A percentile compares a stretch with the other conserved stretches of the same genome.
Evolutionary conservation across 352 stramenopile species (phyloP).

Genomic region (Stramenopiles sp.): DNA sequence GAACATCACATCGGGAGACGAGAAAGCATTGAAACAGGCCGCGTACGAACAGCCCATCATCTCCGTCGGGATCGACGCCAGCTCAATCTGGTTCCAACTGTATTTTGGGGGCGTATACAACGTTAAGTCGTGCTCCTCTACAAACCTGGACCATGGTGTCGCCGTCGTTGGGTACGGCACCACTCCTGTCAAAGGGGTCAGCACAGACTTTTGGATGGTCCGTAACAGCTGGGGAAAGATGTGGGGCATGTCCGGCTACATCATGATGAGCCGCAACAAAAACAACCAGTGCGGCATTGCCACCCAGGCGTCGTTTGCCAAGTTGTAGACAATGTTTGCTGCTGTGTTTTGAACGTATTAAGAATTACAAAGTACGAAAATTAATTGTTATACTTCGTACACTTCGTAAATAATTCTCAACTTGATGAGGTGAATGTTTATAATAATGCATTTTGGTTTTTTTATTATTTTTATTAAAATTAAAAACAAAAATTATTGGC

Average conservation of each 20-base stretch:
- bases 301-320: not conserved
- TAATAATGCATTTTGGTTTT: too few relatives aligned
- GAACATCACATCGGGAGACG: constrained; percentile 42
- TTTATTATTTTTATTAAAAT: too few relatives aligned
- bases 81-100: constrained; percentile 52
- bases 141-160: constrained; percentile 75
- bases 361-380: too few relatives aligned
- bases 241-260: constrained; percentile 41
- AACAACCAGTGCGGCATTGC: constrained; percentile 5
- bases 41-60: not conserved
- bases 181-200: not conserved
- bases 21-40: not conserved
- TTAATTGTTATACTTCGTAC: too few relatives aligned
- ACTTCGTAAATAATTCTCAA: too few relatives aligned
- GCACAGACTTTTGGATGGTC: constrained; percentile 75
- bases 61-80: not conserved
- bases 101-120: constrained; percentile 75
- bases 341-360: too few relatives aligned
- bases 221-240: constrained; percentile 78
- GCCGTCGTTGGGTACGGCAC: constrained; percentile 69
- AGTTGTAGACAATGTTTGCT: too few relatives aligned
- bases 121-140: constrained; percentile 43
- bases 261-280: not conserved
- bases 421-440: too few relatives aligned
- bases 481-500: too few relatives aligned